Conservation (phyloP, 805 yeast species). For the Nakazawaea siamensis region DNA sequence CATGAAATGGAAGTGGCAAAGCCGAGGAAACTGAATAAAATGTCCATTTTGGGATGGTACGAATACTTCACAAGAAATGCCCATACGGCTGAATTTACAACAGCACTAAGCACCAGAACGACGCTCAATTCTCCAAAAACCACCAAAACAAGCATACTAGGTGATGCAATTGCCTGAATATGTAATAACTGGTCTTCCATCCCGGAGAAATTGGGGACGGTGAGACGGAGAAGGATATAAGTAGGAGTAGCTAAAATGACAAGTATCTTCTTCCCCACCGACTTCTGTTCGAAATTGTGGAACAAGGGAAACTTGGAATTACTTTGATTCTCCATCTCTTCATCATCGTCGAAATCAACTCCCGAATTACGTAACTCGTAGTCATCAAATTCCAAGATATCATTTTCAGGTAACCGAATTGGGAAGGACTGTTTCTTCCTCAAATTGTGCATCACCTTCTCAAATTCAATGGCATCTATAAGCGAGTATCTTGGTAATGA, state of each 20-base stretch:
- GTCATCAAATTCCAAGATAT: background rate
- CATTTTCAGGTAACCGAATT: background rate
- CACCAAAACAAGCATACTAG: too few species aligned
- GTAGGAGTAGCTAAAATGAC: background rate
- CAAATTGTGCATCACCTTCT: conserved; percentile 9
- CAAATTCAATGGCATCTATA: conserved; percentile 13
- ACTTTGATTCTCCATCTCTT: background rate
- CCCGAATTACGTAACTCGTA: background rate
- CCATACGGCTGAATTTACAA: too few species aligned
- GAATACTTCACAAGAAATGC: background rate
- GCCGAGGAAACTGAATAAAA: conserved; percentile 39
- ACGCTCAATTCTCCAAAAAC: too few species aligned
- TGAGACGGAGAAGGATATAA: background rate
- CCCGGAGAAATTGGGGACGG: too few species aligned
- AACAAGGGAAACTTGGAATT: background rate
- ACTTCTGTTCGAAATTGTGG: background rate
- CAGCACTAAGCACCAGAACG: too few species aligned
- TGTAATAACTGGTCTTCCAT: too few species aligned
- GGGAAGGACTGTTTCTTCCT: background rate
- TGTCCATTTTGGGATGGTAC: conserved; percentile 1
- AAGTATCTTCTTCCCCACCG: background rate
- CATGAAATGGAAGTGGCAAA: conserved; percentile 59
- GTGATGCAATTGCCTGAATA: too few species aligned
- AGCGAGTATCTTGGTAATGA: conserved; percentile 9
- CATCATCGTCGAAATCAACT: too few species aligned